Evolutionary conservation across 257 asterid genomes (phyloP).

Genomic region (Rehmannia glutinosa): DNA sequence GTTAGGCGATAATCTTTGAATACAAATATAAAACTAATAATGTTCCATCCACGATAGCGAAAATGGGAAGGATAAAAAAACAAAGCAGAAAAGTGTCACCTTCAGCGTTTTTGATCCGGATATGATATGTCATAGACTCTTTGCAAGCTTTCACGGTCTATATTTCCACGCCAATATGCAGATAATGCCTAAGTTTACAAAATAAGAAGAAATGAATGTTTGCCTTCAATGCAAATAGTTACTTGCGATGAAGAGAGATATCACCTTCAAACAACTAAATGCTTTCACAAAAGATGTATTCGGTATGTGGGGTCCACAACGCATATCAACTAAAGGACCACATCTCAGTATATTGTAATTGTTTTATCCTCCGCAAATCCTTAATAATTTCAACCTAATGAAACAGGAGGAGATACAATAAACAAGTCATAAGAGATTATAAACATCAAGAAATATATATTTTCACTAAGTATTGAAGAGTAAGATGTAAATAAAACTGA

Average conservation of each 20-base stretch:
- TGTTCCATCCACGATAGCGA: background rate
- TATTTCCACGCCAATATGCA: conserved; percentile 95
- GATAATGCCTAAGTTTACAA: conserved; percentile 71
- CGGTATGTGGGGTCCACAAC: conserved; percentile 98
- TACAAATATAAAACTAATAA: background rate
- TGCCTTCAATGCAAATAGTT: conserved; percentile 3
- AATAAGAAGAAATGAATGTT: background rate
- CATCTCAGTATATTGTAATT: conserved; percentile 89
- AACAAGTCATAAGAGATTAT: background rate
- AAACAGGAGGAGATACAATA: conserved; percentile 9
- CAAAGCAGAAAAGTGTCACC: too few species aligned
- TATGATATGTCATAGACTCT: conserved; percentile 95
- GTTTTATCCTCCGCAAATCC: conserved; percentile 87
- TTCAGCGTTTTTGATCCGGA: conserved; percentile 85
- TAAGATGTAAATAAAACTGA: background rate
- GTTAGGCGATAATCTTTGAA: conserved; percentile 3
- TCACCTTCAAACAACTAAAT: conserved; percentile 81
- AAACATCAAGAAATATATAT: too few species aligned
- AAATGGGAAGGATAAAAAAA: background rate
- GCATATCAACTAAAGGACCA: conserved; percentile 91
- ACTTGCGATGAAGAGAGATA: background rate
- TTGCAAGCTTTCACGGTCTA: conserved; percentile 96
- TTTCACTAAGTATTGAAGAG: background rate
- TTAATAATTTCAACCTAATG: conserved; percentile 80
- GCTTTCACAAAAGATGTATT: conserved; percentile 93